Evolutionary conservation across 1,284 basidiomycete genomes (phyloP).

Genomic region (Ceratobasidium sp.): DNA sequence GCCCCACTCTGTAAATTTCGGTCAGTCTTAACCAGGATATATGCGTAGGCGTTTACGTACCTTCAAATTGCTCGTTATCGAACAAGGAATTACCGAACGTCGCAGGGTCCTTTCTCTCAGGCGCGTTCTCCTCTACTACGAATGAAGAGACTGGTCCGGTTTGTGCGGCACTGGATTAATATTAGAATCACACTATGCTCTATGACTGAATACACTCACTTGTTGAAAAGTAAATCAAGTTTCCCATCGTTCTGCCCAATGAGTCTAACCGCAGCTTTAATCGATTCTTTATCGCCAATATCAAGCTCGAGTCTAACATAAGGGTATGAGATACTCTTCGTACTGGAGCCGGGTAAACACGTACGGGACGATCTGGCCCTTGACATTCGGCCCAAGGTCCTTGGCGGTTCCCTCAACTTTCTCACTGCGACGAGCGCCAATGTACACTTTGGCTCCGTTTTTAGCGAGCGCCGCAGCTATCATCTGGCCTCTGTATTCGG

Average conservation of each 20-base stretch:
- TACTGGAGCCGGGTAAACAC: slow-evolving; percentile 51
- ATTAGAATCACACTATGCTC: neutral
- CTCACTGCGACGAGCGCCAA: slow-evolving; percentile 75
- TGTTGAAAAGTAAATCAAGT: slow-evolving; percentile 84
- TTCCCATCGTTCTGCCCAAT: slow-evolving; percentile 73
- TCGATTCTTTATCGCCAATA: slow-evolving; percentile 76
- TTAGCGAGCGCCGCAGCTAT: slow-evolving; percentile 80
- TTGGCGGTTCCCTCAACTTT: slow-evolving; percentile 71
- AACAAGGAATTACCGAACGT: too few relatives aligned
- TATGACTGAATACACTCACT: slow-evolving; percentile 63
- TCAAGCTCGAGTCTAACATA: slow-evolving; percentile 73
- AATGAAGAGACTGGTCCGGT: slow-evolving; percentile 73
- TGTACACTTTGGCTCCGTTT: slow-evolving; percentile 88
- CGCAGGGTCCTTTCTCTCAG: too few relatives aligned
- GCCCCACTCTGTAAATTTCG: slow-evolving; percentile 17
- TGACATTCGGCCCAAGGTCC: slow-evolving; percentile 46
- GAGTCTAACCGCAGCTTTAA: slow-evolving; percentile 67
- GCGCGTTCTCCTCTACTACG: slow-evolving; percentile 68
- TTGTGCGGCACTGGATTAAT: slow-evolving; percentile 79
- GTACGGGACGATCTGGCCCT: slow-evolving; percentile 70
- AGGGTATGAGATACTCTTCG: neutral
- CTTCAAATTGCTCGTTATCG: too few relatives aligned
- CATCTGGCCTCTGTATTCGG: slow-evolving; percentile 66
- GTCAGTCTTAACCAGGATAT: neutral
- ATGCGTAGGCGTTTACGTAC: too few relatives aligned